Percentiles rank a stretch among this genome's conserved stretches.
These are phyloP conservation scores for Nyssa sinensis DNA, from an alignment of 148 eudicot genomes.

Conservation along the genomic window DNA sequence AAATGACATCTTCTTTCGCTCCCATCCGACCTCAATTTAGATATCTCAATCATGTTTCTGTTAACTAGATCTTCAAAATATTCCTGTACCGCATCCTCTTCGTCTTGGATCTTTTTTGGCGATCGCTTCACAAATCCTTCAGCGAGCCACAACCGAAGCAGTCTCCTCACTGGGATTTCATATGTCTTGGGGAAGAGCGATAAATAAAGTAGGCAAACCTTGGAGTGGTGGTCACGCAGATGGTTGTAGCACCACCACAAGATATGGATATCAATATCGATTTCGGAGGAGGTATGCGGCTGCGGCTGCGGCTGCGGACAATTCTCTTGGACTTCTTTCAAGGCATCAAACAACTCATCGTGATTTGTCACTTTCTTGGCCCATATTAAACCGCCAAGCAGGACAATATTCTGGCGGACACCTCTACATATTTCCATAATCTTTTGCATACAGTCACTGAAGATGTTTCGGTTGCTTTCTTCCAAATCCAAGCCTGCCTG, in stretches of 20 bases:
- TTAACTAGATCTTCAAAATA: slow-evolving; percentile 36
- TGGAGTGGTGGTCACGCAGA: slow-evolving; percentile 27
- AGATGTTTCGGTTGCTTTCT: background rate
- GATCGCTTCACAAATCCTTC: slow-evolving; percentile 54
- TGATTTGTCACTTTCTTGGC: slow-evolving; percentile 12
- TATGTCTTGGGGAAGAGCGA: slow-evolving; percentile 42
- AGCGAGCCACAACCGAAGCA: slow-evolving; percentile 44
- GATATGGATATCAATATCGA: slow-evolving; percentile 10
- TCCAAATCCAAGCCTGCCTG: background rate
- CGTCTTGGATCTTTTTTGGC: no score
- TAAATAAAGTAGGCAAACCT: slow-evolving; percentile 47
- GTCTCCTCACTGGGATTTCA: slow-evolving; percentile 38
- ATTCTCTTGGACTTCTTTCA: no score
- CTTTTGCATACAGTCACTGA: background rate
- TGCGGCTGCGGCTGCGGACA: background rate
- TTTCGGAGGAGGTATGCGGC: no score
- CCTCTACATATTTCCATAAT: slow-evolving; percentile 21
- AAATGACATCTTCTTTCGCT: slow-evolving; percentile 38
- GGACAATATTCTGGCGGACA: slow-evolving; percentile 15
- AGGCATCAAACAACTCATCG: slow-evolving; percentile 14
- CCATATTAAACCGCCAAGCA: slow-evolving; percentile 34
- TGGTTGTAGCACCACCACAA: slow-evolving; percentile 38
- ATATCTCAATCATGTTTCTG: slow-evolving; percentile 37
- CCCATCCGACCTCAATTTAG: slow-evolving; percentile 43
- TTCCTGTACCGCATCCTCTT: slow-evolving; percentile 32